These are phyloP conservation scores for Zopfia rhizophila DNA, from an alignment of 2,329 filamentous ascomycete species.

Conservation along the genomic window DNA sequence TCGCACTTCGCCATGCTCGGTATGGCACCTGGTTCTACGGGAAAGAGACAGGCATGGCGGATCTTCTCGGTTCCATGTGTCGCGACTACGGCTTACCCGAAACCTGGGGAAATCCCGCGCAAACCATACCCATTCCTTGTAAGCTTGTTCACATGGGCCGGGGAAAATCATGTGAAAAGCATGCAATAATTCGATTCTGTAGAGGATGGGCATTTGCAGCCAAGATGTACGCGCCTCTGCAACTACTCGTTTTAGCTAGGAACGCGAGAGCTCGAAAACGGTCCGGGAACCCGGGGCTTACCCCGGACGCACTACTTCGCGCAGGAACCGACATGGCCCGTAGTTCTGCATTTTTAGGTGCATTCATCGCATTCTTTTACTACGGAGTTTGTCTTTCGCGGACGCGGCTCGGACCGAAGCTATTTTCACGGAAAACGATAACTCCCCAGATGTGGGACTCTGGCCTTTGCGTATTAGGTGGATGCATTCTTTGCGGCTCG, in stretches of 20 bases:
- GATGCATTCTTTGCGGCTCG: slow-evolving; percentile 82
- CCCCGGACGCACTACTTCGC: slow-evolving; percentile 53
- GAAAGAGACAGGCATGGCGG: slow-evolving; percentile 74
- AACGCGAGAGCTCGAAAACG: slow-evolving; percentile 19
- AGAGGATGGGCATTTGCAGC: slow-evolving; percentile 79
- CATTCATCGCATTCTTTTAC: slow-evolving; percentile 83
- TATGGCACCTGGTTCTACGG: slow-evolving; percentile 75
- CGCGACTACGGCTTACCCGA: slow-evolving; percentile 74
- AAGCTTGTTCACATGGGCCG: slow-evolving; percentile 85
- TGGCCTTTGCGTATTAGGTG: slow-evolving; percentile 75
- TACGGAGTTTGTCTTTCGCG: slow-evolving; percentile 84
- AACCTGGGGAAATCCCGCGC: slow-evolving; percentile 77
- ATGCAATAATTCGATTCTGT: slow-evolving; percentile 74
- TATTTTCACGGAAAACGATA: slow-evolving; percentile 67
- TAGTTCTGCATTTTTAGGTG: slow-evolving; percentile 80
- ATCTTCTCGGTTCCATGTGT: slow-evolving; percentile 77
- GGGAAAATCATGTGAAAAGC: slow-evolving; percentile 77
- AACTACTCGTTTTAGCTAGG: slow-evolving; percentile 57
- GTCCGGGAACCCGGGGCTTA: slow-evolving; percentile 29
- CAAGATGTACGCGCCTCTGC: slow-evolving; percentile 80
- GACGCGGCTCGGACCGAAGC: slow-evolving; percentile 75
- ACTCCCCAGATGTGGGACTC: slow-evolving; percentile 67
- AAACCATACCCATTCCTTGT: slow-evolving; percentile 79
- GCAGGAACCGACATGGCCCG: slow-evolving; percentile 70
- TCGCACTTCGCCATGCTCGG: slow-evolving; percentile 75